Conservation (phyloP, 768 basidiomycete species). For the Boletus subparvulus region DNA sequence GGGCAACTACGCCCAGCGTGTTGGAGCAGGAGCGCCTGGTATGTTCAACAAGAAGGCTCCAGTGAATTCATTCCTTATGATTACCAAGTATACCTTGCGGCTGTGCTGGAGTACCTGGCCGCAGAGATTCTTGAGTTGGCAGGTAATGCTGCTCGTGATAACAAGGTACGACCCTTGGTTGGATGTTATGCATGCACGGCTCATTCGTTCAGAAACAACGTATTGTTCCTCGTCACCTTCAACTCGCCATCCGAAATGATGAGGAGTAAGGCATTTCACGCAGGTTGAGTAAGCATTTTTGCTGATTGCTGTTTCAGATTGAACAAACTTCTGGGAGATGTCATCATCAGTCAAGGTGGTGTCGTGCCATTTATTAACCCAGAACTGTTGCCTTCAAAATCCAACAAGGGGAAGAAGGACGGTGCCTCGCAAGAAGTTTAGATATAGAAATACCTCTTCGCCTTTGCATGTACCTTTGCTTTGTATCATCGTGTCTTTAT, state of each 20-base stretch:
- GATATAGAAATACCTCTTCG: conserved; percentile 7
- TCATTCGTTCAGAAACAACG: conserved; percentile 51
- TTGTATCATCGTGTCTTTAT: conserved; percentile 27
- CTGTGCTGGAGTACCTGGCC: conserved; percentile 83
- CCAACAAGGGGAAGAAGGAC: conserved; percentile 49
- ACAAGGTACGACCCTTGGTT: conserved; percentile 42
- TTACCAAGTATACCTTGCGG: conserved; percentile 70
- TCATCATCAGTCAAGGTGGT: conserved; percentile 77
- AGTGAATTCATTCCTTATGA: not conserved
- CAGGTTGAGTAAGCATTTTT: not conserved
- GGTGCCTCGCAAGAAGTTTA: conserved; percentile 52
- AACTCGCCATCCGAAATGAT: conserved; percentile 75
- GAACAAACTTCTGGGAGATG: conserved; percentile 56
- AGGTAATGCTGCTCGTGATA: conserved; percentile 74
- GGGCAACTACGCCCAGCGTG: conserved; percentile 70
- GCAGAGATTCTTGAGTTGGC: conserved; percentile 88
- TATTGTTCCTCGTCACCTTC: conserved; percentile 77
- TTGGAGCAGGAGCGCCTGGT: conserved; percentile 71
- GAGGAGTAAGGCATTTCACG: conserved; percentile 51
- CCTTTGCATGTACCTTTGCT: conserved; percentile 9
- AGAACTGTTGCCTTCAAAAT: conserved; percentile 45
- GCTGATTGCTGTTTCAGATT: conserved; percentile 34
- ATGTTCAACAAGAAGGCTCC: conserved; percentile 13
- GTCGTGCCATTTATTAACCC: conserved; percentile 66
- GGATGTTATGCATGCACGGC: not conserved